Evolutionary conservation across 2,329 filamentous ascomycete genomes (phyloP), one percentile per base, ranked within the genome.

Genomic region (Fonsecaea erecta): DNA sequence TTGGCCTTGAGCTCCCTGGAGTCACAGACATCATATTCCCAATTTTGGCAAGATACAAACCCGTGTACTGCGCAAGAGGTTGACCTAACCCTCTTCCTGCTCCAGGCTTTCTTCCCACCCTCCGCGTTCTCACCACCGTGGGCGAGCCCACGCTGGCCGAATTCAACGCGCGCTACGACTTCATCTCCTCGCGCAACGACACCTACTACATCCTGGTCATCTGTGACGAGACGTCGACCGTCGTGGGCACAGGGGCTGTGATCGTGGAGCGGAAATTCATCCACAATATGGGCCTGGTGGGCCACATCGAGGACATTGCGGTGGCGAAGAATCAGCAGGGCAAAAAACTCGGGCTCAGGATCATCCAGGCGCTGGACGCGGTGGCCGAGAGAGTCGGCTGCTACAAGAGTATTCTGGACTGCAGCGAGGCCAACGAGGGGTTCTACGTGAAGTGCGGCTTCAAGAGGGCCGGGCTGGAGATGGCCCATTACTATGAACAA

Each of bases 361-460:
- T 98, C 71, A 98, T 98, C 74, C 92, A 98, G 81, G 93, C 94
- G 7, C 85, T 99, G 75, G 93, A 98, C 79, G 90, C 85, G 76
- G 88, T 98, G 66, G 93, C 93, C 62, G 88, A 92, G 76, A 86
- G 92, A 76, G 89, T 95, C 64, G 95, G 94, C 62, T 98, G 94
- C 80, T 98, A 98, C 81, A 98, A 92, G 89, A 93, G 88, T 70
- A 98, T 99, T 72, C 86, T 98, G 70, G 94, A 98, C 79, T 99
- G 95, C 83, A 96, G 91, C 71, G 94, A 97, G 79, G 87, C 90
- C 73, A 99, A 98, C 77, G 93, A 97, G 79, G 94, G 93, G 24
- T 98, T 99, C 83, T 99, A 99, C 78, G 85, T 97, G 78, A 98
- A 98, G 85, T 98, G 95, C 79, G 94, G 94, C 64, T 98, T 96